A percentile compares a stretch with the other conserved stretches of the same genome.
These are phyloP conservation scores for Penicillium sp. DNA, from an alignment of 2,329 filamentous ascomycete species.

Conservation along the genomic window DNA sequence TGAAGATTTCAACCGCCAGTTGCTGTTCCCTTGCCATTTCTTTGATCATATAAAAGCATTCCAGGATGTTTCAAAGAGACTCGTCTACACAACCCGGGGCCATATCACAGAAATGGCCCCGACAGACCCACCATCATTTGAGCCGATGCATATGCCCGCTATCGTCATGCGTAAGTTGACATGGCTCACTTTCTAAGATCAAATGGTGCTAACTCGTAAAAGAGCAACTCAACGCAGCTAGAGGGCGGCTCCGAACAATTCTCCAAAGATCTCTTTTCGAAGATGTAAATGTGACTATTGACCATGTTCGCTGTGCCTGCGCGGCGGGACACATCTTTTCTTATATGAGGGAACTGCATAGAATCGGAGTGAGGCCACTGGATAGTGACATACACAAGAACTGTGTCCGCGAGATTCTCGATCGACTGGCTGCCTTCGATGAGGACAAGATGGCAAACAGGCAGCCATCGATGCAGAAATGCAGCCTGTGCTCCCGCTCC, in stretches of 20 bases:
- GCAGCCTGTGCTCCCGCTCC: not conserved
- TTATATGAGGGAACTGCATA: not conserved
- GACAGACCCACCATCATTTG: not conserved
- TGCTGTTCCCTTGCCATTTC: not conserved
- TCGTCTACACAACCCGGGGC: not conserved
- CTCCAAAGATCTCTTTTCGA: not conserved
- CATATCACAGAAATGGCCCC: not conserved
- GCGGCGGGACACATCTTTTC: not conserved
- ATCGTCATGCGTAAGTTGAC: not conserved
- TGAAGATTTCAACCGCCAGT: not conserved
- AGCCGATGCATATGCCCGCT: not conserved
- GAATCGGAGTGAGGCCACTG: not conserved
- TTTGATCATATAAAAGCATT: not conserved
- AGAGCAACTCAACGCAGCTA: not conserved
- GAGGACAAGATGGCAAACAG: not conserved
- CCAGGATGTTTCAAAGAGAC: not conserved
- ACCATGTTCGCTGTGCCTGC: not conserved
- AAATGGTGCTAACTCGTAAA: not conserved
- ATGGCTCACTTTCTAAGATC: not conserved
- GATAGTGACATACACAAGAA: not conserved
- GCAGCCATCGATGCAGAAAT: not conserved
- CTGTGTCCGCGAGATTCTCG: not conserved
- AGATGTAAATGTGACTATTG: not conserved
- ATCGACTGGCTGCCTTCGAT: not conserved
- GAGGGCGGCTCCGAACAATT: not conserved